A percentile compares a stretch with the other conserved stretches of the same genome.
These are phyloP conservation scores for Colletotrichum sp. DNA, from an alignment of 2,329 filamentous ascomycete genomes.

Conservation along the genomic window DNA sequence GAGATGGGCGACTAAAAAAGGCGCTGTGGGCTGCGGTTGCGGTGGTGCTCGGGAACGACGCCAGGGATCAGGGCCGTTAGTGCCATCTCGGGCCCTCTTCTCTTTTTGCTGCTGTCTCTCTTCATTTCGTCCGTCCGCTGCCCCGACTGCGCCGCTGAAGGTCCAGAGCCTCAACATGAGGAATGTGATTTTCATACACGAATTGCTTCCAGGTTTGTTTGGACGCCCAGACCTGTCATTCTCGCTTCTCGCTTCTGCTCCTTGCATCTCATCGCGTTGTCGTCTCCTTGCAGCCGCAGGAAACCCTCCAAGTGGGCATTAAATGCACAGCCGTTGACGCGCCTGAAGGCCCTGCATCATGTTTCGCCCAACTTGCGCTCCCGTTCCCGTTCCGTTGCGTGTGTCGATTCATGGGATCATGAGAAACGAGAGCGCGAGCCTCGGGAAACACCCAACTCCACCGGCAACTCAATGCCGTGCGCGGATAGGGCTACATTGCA, in stretches of 20 bases:
- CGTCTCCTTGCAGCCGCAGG: neutral
- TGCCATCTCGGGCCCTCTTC: neutral
- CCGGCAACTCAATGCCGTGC: neutral
- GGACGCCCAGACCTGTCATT: conserved; percentile 18
- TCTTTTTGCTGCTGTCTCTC: neutral
- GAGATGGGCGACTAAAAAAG: conserved; percentile 5
- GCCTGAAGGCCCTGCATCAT: neutral
- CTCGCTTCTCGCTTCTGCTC: neutral
- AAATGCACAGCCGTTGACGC: neutral
- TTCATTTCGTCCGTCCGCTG: neutral
- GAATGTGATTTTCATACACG: neutral
- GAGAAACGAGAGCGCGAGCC: neutral
- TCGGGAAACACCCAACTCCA: neutral
- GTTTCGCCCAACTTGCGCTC: conserved; percentile 3
- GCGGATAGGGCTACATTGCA: neutral
- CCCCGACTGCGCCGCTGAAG: neutral
- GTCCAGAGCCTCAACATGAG: neutral
- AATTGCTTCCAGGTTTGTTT: neutral
- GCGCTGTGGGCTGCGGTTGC: neutral
- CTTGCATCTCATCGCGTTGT: neutral
- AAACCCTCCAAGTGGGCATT: neutral
- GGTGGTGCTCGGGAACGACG: neutral
- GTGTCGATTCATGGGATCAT: neutral
- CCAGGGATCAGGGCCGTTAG: conserved; percentile 3
- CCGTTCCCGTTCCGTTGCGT: neutral